Evolutionary conservation across 2,329 filamentous ascomycete genomes (phyloP), one percentile per base, ranked within the genome.

Genomic region (Basipetospora chlamydospora): DNA sequence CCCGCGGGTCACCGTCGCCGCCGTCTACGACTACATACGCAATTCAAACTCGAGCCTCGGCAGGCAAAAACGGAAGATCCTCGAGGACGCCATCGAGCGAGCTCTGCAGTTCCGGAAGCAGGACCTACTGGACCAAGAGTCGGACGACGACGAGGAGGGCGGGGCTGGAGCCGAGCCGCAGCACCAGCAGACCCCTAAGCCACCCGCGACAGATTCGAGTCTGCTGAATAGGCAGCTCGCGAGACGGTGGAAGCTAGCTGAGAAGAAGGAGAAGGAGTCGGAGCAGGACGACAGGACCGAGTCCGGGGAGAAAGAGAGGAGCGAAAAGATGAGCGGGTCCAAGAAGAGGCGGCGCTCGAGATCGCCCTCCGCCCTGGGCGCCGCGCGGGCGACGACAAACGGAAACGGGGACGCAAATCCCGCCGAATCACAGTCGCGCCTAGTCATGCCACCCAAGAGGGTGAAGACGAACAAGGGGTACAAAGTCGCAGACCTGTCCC

Each of bases 51-150:
- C 86, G 0, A 86, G 80, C 46, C 59, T 96, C 16, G 84, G 82
- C 43, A 68, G 90, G 16, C 76, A 81, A 45, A 85, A 84, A 26
- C 93, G 90, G 55, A 78, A 77, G 42, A 65, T 80, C 0, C 60
- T 96, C 1, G 83, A 94, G 53, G 82, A 90, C 43, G 80, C 81
- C 25, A 84, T 96, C 43, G 85, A 93, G 42, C 68, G 84, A 6
- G 84, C 87, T 0, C 60, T 95, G 12, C 71, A 77, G 6, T 73
- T 85, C 13, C 63, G 88, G 5, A 79, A 77, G 44, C 73, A 83
- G 45, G 66, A 65, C 34, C 20, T 37, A 3, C 26, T 30, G 28
- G 20, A 31, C 28, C 18, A 37, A 21, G 35, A 37, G 22, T 28
- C 18, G 12, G 68, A 71, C 23, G 61, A 61, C 2, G 63, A 67